Conservation (phyloP, 495 filamentous ascomycete genomes). For the Mycothermus thermophilus region DNA sequence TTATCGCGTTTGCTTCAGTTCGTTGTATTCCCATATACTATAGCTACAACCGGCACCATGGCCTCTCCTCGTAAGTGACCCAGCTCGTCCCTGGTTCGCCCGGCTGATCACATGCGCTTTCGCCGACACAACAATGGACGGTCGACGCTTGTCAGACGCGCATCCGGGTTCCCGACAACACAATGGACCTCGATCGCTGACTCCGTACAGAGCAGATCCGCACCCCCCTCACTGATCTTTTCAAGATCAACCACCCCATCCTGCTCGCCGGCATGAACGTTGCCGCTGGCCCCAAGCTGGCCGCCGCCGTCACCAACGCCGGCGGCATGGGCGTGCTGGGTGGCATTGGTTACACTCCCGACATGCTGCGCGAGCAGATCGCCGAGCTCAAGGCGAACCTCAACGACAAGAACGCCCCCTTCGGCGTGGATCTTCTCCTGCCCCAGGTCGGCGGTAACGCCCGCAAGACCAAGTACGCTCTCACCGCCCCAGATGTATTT, state of each 20-base stretch:
- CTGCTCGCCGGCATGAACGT: conserved; percentile 98
- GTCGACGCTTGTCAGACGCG: too few species aligned
- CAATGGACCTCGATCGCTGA: not conserved
- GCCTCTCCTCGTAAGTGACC: conserved; percentile 62
- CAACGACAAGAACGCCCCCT: conserved; percentile 91
- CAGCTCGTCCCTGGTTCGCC: not conserved
- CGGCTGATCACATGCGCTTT: too few species aligned
- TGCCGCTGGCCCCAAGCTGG: conserved; percentile 90
- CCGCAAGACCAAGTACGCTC: conserved; percentile 81
- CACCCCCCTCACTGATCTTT: conserved; percentile 81
- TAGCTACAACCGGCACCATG: conserved; percentile 46
- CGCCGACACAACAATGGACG: too few species aligned
- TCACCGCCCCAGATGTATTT: not conserved
- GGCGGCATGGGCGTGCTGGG: conserved; percentile 94
- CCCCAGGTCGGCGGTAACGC: conserved; percentile 90
- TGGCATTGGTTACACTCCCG: conserved; percentile 90
- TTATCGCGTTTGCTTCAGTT: too few species aligned
- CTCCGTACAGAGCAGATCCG: conserved; percentile 59
- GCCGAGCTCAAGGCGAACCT: conserved; percentile 84
- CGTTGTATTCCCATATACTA: too few species aligned
- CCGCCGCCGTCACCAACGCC: conserved; percentile 92
- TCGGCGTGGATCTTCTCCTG: conserved; percentile 88
- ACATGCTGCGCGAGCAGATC: conserved; percentile 92
- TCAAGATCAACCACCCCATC: conserved; percentile 94
- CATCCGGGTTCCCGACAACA: not conserved